Conservation (phyloP, 148 eudicot genomes). For the Camellia japonica region DNA sequence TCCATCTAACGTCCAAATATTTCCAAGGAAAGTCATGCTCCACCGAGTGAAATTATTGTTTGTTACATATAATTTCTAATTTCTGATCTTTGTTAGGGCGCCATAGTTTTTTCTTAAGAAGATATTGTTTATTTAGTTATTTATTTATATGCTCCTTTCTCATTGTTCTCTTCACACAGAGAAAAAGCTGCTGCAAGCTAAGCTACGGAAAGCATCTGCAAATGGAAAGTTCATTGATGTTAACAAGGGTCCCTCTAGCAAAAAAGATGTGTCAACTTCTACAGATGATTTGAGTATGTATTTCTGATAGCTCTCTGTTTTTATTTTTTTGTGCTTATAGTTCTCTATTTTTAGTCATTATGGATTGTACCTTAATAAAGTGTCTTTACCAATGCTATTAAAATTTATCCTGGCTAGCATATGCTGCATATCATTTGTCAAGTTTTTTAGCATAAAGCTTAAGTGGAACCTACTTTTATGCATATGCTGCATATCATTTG, state of each 20-base stretch:
- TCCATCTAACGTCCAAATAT: background rate
- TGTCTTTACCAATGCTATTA: constrained; percentile 4
- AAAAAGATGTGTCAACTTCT: constrained; percentile 73
- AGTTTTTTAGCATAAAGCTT: background rate
- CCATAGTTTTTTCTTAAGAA: background rate
- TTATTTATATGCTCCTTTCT: background rate
- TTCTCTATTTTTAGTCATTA: background rate
- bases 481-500: background rate
- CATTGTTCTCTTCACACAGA: constrained; percentile 43
- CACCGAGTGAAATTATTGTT: background rate
- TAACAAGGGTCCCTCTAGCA: constrained; percentile 36
- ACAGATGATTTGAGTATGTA: constrained; percentile 73
- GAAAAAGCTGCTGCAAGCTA: constrained; percentile 82
- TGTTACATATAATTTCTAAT: background rate
- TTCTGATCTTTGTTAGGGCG: background rate
- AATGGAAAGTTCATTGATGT: constrained; percentile 44
- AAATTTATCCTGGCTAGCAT: background rate
- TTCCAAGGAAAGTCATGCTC: background rate
- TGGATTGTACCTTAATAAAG: background rate
- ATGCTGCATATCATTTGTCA: background rate
- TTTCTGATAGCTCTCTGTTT: background rate
- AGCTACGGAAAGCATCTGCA: constrained; percentile 67
- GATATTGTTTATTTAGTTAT: background rate
- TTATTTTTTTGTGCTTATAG: background rate
- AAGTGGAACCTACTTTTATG: background rate